Evolutionary conservation across 1,284 basidiomycete species (phyloP), one percentile per base, ranked within the genome.

Genomic region (Tetrapyrgos nigripes): DNA sequence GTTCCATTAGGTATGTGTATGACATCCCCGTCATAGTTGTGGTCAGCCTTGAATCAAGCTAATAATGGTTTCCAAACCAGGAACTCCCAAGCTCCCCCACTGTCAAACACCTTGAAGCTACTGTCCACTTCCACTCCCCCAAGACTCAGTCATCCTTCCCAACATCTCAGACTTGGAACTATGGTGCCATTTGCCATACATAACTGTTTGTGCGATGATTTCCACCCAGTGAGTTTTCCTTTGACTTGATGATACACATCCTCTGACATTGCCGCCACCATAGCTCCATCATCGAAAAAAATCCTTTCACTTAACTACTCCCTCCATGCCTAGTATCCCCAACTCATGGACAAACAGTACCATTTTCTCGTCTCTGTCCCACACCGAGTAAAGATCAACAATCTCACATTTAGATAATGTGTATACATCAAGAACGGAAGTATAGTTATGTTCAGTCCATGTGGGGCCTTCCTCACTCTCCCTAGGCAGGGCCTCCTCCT

Each of bases 1-100:
- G n/a, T n/a, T n/a, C n/a, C n/a, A n/a, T n/a, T n/a, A n/a, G n/a
- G n/a, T n/a, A n/a, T n/a, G n/a, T n/a, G n/a, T n/a, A 68, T 53
- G 2, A 31, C 58, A 52, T 73, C 72, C 3, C 28, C 49, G 2
- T 27, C 45, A 50, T 73, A 76, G 35, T 69, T 61, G 44, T 76
- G 75, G 0, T 65, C 56, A 1, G 62, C 67, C 0, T 57, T 31
- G 24, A 74, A 71, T 0, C 45, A 24, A 17, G 50, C 51, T 14
- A 75, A 64, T 10, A 75, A 54, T 10, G 69, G 69, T 54, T 76
- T 76, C 3, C 73, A 70, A 3, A 75, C 63, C 0, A 76, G 62
- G 27, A 76, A 57, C 1, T 66, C 59, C 71, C 74, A 77, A 0
- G 67, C 60, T 0, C 69, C 69, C 0, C 66, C 66, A 37, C 73